Base-by-base conservation (phyloP, 2,329 filamentous ascomycete genomes). In the Paraphoma sp. region DNA sequence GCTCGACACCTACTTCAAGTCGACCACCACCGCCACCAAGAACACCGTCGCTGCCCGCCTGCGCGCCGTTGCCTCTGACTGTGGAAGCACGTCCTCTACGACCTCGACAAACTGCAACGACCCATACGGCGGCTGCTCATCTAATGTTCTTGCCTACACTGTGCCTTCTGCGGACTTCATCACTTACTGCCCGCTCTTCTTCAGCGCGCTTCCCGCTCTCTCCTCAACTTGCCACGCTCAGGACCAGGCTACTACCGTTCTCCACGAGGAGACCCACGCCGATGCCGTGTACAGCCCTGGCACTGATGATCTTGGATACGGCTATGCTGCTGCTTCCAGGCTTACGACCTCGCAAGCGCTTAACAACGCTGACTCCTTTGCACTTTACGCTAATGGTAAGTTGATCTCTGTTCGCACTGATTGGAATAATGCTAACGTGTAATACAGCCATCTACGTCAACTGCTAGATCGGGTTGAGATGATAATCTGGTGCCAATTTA, bases 241-340 rank as follows among this genome's bases (percentile, higher is more conserved):
- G 75, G 88, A 89, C 68, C 85, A 88, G 76, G 85, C 84, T 2
- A 87, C 83, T 10, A 89, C 87, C 12, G 82, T 82, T 31, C 73
- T 91, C 12, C 88, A 91, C 67, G 88, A 91, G 79, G 79, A 82
- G 63, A 89, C 87, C 8, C 88, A 90, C 69, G 80, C 83, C n/a
- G 75, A 82, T 69, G 80, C 76, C 75, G 79, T 83, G 11, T 85
- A 84, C 53, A 71, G 65, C 65, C 70, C 71, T 11, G 85, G 86
- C 8, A 89, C 87, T 1, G 72, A 81, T 1, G 88, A 90, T 67
- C 77, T 83, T 50, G 73, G 62, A 28, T 86, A 86, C 62, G 86
- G 85, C 29, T 89, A 88, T 65, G 71, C 79, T 5, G 80, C 80
- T 48, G 71, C 76, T 6, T 78, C 70, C 3, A 67, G 74, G 6